These are phyloP conservation scores for Trichoderma breve DNA, from an alignment of 2,329 filamentous ascomycete genomes.

Conservation along the genomic window DNA sequence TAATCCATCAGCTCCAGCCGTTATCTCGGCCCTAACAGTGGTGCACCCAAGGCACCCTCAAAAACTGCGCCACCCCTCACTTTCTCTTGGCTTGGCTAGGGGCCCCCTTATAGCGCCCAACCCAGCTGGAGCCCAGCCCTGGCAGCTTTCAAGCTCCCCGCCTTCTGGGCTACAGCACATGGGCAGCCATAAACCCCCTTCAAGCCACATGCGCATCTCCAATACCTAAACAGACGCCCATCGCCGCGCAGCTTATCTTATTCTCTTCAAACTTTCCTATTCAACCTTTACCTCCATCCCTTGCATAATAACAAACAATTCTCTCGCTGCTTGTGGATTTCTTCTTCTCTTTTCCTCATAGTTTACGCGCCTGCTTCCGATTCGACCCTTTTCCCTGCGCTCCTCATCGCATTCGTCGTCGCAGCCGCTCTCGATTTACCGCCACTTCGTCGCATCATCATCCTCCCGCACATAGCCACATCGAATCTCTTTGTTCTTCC, in stretches of 20 bases:
- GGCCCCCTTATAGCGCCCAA: constrained; percentile 4
- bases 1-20: not conserved
- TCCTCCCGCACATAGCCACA: not conserved
- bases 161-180: not conserved
- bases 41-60: not conserved
- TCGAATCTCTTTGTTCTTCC: not conserved
- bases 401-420: not conserved
- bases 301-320: not conserved
- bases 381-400: not conserved
- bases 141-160: not conserved
- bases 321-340: not conserved
- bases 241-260: not conserved
- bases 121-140: not conserved
- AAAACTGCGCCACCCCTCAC: not conserved
- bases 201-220: constrained; percentile 14
- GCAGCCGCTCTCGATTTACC: not conserved
- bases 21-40: not conserved
- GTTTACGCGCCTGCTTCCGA: not conserved
- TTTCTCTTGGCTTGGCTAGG: not conserved
- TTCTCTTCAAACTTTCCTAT: constrained; percentile 7
- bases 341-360: not conserved
- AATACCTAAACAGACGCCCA: not conserved
- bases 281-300: not conserved
- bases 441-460: constrained; percentile 8
- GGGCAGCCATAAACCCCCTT: constrained; percentile 1